Evolutionary conservation across 139 green algal species (phyloP).

Genomic region (Tetradesmus obliquus): DNA sequence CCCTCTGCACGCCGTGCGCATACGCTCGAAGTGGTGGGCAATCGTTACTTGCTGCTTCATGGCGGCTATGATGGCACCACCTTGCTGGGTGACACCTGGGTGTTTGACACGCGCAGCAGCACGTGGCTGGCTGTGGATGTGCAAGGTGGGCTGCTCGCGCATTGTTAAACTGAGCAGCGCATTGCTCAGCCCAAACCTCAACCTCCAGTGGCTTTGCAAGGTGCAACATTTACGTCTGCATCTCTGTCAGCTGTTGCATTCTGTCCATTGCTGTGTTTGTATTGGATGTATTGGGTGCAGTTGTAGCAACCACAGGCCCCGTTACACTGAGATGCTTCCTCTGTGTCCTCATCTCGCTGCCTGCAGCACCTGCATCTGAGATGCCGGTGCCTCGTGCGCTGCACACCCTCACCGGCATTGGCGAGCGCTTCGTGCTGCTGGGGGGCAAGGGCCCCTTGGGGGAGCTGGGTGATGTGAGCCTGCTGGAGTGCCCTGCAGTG

Average conservation of each 20-base stretch:
- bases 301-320: too few species aligned
- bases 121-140: conserved; percentile 49
- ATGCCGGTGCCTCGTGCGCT: conserved; percentile 48
- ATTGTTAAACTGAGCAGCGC: background rate
- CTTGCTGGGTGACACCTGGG: conserved; percentile 47
- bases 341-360: background rate
- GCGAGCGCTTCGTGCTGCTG: conserved; percentile 51
- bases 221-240: background rate
- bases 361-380: conserved; percentile 47
- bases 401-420: conserved; percentile 57
- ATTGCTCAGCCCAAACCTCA: background rate
- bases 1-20: conserved; percentile 50
- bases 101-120: conserved; percentile 55
- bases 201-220: background rate
- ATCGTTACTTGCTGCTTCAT: conserved; percentile 64
- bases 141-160: conserved; percentile 24
- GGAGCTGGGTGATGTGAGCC: conserved; percentile 12
- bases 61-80: conserved; percentile 60
- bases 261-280: too few species aligned
- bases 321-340: too few species aligned
- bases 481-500: conserved; percentile 36
- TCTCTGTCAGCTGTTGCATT: too few species aligned
- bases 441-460: conserved; percentile 50
- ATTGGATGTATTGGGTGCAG: too few species aligned
- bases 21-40: conserved; percentile 47